A percentile compares a stretch with the other conserved stretches of the same genome.
Conservation (phyloP, 1,139 yeast genomes). For the Nematodospora anomalae region DNA sequence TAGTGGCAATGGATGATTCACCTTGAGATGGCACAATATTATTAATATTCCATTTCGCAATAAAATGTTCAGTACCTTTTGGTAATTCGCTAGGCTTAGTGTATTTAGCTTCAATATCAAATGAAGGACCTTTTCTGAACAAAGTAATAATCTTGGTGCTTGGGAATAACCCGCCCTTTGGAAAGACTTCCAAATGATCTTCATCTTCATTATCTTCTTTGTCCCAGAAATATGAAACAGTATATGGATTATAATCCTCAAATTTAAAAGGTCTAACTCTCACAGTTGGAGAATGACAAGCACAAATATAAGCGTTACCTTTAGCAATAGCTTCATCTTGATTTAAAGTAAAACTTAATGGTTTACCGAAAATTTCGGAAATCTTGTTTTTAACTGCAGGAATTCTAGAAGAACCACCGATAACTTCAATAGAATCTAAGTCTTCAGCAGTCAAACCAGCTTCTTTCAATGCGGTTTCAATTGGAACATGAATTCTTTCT, state of each 20-base stretch:
- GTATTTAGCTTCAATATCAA: conserved; percentile 83
- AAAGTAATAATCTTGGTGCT: conserved; percentile 92
- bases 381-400: conserved; percentile 86
- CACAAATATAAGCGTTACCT: conserved; percentile 99
- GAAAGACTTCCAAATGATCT: conserved; percentile 94
- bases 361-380: conserved; percentile 80
- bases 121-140: conserved; percentile 81
- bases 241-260: conserved; percentile 89
- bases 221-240: conserved; percentile 96
- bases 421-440: conserved; percentile 86
- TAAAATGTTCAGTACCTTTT: conserved; percentile 60
- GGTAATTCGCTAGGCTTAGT: conserved; percentile 76
- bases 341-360: conserved; percentile 90
- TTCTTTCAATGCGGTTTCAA: conserved; percentile 76
- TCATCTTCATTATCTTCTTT: conserved; percentile 91
- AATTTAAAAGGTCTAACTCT: conserved; percentile 99
- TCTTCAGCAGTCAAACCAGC: conserved; percentile 75
- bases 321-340: conserved; percentile 99
- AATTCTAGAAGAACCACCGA: conserved; percentile 98
- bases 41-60: conserved; percentile 83
- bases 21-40: conserved; percentile 82
- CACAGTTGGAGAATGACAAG: conserved; percentile 97
- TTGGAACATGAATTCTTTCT: conserved; percentile 71
- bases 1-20: conserved; percentile 79
- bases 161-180: conserved; percentile 90